These are phyloP conservation scores for Penicillium glabrum DNA, from an alignment of 2,329 filamentous ascomycete species.

Conservation along the genomic window DNA sequence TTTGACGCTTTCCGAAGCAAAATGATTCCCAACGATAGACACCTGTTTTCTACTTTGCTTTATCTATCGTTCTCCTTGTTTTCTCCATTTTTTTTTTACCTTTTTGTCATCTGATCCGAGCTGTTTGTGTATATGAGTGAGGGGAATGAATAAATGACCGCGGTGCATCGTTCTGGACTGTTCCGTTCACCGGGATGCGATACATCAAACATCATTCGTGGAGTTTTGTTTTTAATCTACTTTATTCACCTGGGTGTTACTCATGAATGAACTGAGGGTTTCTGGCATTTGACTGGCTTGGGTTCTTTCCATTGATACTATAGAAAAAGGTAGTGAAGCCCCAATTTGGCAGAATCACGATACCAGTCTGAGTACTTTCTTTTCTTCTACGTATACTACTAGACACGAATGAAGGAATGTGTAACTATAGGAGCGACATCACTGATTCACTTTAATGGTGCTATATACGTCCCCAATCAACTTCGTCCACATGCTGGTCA, in stretches of 20 bases:
- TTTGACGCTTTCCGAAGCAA: not conserved
- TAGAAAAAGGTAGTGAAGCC: not conserved
- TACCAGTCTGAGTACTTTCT: no score
- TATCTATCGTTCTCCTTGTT: not conserved
- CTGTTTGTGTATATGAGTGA: conserved; percentile 11
- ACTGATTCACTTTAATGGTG: conserved; percentile 9
- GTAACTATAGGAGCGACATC: not conserved
- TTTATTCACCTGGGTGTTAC: not conserved
- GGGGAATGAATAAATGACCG: conserved; percentile 15
- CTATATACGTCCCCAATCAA: conserved; percentile 20
- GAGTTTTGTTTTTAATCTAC: conserved; percentile 2
- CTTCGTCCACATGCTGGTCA: conserved; percentile 14
- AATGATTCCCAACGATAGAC: conserved; percentile 5
- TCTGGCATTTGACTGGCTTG: not conserved
- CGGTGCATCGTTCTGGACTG: conserved; percentile 9
- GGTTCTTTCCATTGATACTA: not conserved
- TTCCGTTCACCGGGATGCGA: not conserved
- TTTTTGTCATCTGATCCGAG: not conserved
- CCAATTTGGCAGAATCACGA: not conserved
- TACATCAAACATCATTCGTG: conserved; percentile 4
- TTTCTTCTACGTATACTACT: no score
- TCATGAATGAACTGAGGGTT: not conserved
- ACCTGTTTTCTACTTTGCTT: not conserved
- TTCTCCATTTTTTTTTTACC: not conserved
- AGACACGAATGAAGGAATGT: not conserved